Evolutionary conservation across 169 alveolate species (phyloP), one percentile per base, ranked within the genome.

Genomic region (Eimeria tenella): DNA sequence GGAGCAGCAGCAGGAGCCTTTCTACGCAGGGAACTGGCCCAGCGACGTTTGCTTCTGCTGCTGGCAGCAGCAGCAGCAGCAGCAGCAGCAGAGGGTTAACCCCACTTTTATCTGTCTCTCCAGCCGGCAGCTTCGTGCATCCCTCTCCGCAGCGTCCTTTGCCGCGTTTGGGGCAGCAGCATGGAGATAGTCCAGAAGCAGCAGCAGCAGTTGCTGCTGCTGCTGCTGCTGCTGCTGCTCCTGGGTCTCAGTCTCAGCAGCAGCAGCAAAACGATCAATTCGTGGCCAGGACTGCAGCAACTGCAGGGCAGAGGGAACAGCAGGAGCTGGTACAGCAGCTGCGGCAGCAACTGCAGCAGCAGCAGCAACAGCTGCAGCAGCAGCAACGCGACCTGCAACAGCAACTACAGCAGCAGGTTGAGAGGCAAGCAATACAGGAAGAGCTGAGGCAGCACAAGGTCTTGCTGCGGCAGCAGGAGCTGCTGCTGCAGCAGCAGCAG

Each of bases 61-160:
- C 88, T n/a, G 88, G 88, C 87, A 17, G 86, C 68, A 77, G 86
- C 68, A 77, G 86, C 86, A 50, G 88, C 88, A 79, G 65, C 71
- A n/a, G 88, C 88, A 79, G 88, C 88, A 79, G 88, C 88, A 79
- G 53, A 49, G 88, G 62, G 1, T 55, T 25, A 31, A 79, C 88
- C 17, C 70, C 88, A 13, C 86, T 75, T 3, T 23, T n/a, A n/a
- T 6, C 86, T 79, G 88, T 21, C 70, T 79, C 88, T 21, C 88
- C 88, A 4, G 9, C 88, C 0, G 88, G 55, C 11, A 21, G 71
- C 49, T 79, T 5, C 70, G 15, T 50, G 8, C 70, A 15, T n/a
- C 17, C 17, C 15, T 25, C 71, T 79, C 52, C 53, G 4, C 65
- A 79, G 52, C 52, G n/a, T 23, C 4, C 49, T 17, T 49, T 52